Evolutionary conservation across 2,329 filamentous ascomycete species (phyloP).

Genomic region (Knoxdaviesia proteae): DNA sequence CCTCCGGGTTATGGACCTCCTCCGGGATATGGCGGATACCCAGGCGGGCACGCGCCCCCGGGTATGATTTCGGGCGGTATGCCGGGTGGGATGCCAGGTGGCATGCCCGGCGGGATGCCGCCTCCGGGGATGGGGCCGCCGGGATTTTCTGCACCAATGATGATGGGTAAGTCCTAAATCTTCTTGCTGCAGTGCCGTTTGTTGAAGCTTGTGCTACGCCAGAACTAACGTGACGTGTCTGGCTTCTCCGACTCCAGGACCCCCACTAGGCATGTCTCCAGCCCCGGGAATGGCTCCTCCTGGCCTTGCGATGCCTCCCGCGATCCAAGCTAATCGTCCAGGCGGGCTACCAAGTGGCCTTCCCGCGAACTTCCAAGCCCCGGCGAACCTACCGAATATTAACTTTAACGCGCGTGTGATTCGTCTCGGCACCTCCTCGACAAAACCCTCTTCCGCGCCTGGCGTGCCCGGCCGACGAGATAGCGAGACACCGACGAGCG

Average conservation of each 20-base stretch:
- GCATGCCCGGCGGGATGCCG: constrained; percentile 6
- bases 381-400: constrained; percentile 85
- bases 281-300: constrained; percentile 63
- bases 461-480: constrained; percentile 22
- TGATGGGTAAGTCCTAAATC: too few species aligned
- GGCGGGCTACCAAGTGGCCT: constrained; percentile 63
- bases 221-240: too few species aligned
- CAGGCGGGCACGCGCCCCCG: constrained; percentile 31
- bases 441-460: constrained; percentile 30
- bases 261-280: constrained; percentile 61
- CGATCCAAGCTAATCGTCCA: constrained; percentile 58
- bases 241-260: constrained; percentile 25
- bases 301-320: constrained; percentile 55
- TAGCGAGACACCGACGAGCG: constrained; percentile 16
- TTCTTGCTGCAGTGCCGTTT: too few species aligned
- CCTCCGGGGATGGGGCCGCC: constrained; percentile 55
- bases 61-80: constrained; percentile 45
- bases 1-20: constrained; percentile 41
- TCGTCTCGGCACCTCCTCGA: constrained; percentile 59
- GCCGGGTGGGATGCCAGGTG: neutral
- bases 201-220: too few species aligned
- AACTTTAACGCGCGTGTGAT: constrained; percentile 97
- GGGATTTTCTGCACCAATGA: neutral
- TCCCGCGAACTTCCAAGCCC: constrained; percentile 68
- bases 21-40: constrained; percentile 52